Base-by-base conservation (phyloP, 2,329 filamentous ascomycete genomes). In the Colletotrichum horii region DNA sequence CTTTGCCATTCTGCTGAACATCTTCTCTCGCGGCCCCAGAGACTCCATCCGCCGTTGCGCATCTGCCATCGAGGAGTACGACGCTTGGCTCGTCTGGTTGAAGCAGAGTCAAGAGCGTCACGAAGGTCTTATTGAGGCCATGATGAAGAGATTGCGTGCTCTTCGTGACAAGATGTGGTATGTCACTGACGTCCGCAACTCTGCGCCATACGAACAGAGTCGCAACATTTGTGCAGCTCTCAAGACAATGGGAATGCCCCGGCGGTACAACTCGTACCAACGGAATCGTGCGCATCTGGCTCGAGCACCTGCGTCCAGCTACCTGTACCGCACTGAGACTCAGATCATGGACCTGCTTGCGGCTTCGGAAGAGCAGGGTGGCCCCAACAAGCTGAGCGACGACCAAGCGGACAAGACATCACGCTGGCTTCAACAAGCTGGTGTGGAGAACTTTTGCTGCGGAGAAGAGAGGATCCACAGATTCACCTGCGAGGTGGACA, bases 81-180 rank as follows among this genome's bases (percentile, higher is more conserved):
- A 95, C 78, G 93, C 93, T 5, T 95, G 94, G 94, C 91, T 96
- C 36, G 92, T 96, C 15, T 96, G 94, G 91, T 89, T 97, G 24
- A 95, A 95, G 81, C 94, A 95, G 79, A 95, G 93, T 28, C 93
- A 96, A 80, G 94, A 95, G 80, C 91, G 94, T 4, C 93, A 96
- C 64, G 95, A 96, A 79, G 90, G 89, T 4, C 90, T 92, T 15
- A 93, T 96, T 43, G 93, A 95, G 55, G 89, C 91, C 7, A 94
- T 95, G 91, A 94, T 95, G 89, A 89, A 89, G 74, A 91, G 92
- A 7, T 89, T 97, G 48, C 91, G 93, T 73, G 93, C 94, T 26
- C 89, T 98, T 52, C 92, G 97, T 56, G 95, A 98, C 83, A 98
- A 98, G 88, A 98, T 98, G 95, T 99, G 97, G 97, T 99, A 98